Conservation (phyloP, 495 filamentous ascomycete genomes). For the Staphylotrichum longicolle region DNA sequence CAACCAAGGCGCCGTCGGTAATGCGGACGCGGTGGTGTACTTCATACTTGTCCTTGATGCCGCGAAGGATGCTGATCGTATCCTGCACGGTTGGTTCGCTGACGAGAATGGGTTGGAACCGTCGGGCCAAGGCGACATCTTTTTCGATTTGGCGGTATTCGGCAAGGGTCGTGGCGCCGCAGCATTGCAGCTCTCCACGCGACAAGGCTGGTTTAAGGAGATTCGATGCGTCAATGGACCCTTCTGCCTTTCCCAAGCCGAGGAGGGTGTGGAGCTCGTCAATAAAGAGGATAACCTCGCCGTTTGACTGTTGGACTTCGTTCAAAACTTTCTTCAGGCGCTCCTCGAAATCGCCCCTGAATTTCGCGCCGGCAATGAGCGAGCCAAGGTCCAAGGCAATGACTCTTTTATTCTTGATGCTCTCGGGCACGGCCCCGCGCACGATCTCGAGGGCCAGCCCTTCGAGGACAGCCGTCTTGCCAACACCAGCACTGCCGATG, state of each 20-base stretch:
- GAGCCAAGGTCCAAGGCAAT: constrained; percentile 83
- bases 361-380: constrained; percentile 94
- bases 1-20: constrained; percentile 86
- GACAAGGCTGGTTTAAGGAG: constrained; percentile 92
- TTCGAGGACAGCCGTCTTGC: constrained; percentile 94
- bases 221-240: constrained; percentile 94
- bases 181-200: constrained; percentile 89
- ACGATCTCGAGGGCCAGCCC: constrained; percentile 90
- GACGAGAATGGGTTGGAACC: constrained; percentile 91
- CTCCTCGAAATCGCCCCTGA: constrained; percentile 94
- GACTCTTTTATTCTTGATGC: constrained; percentile 91
- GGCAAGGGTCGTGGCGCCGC: constrained; percentile 87
- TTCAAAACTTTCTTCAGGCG: constrained; percentile 85
- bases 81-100: constrained; percentile 86
- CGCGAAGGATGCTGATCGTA: constrained; percentile 92
- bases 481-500: constrained; percentile 88
- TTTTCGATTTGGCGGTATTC: constrained; percentile 95
- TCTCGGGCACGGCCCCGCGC: constrained; percentile 89
- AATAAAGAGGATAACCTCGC: constrained; percentile 88
- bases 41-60: constrained; percentile 96
- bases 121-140: constrained; percentile 85
- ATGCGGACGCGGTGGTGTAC: constrained; percentile 95
- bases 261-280: constrained; percentile 92
- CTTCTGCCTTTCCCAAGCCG: constrained; percentile 90
- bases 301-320: constrained; percentile 85